A percentile compares a stretch with the other conserved stretches of the same genome.
phyloP scores from a whole-genome alignment of 2,329 filamentous ascomycete genomes.

The Penicillium sp. region DNA sequence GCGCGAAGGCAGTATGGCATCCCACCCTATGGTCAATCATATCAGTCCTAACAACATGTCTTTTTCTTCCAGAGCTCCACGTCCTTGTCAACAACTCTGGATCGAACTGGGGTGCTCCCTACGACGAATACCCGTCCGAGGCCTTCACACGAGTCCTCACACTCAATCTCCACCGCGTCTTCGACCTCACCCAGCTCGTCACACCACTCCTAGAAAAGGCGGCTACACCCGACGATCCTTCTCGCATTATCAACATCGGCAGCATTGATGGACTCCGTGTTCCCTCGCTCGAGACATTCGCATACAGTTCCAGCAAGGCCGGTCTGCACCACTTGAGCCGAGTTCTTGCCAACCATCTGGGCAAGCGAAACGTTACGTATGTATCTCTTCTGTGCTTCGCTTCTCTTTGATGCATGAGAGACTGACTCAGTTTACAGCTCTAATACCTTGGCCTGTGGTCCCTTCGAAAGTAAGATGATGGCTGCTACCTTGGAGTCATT shows the following conservation, averaged over 20 bases:
- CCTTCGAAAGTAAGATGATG: slow-evolving; percentile 57
- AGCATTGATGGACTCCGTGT: slow-evolving; percentile 55
- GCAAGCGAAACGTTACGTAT: slow-evolving; percentile 53
- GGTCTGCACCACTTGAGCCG: slow-evolving; percentile 54
- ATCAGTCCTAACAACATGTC: neutral
- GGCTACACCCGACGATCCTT: slow-evolving; percentile 43
- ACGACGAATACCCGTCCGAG: slow-evolving; percentile 57
- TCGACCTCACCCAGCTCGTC: slow-evolving; percentile 48
- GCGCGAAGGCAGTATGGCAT: slow-evolving; percentile 57
- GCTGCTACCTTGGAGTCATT: slow-evolving; percentile 52
- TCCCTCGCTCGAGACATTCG: slow-evolving; percentile 53
- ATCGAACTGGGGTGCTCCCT: slow-evolving; percentile 56
- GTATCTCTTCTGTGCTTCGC: slow-evolving; percentile 26
- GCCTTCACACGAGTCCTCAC: slow-evolving; percentile 59
- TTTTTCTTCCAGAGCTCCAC: slow-evolving; percentile 39
- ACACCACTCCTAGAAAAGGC: slow-evolving; percentile 50
- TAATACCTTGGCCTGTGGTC: slow-evolving; percentile 70
- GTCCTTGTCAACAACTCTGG: slow-evolving; percentile 55
- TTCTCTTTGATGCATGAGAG: neutral
- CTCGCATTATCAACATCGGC: slow-evolving; percentile 54
- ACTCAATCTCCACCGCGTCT: slow-evolving; percentile 55
- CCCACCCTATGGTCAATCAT: slow-evolving; percentile 27
- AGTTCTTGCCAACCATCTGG: slow-evolving; percentile 51
- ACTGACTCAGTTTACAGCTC: slow-evolving; percentile 43
- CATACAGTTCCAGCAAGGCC: slow-evolving; percentile 54